Conservation (phyloP, 768 basidiomycete genomes). For the Suillus spraguei region DNA sequence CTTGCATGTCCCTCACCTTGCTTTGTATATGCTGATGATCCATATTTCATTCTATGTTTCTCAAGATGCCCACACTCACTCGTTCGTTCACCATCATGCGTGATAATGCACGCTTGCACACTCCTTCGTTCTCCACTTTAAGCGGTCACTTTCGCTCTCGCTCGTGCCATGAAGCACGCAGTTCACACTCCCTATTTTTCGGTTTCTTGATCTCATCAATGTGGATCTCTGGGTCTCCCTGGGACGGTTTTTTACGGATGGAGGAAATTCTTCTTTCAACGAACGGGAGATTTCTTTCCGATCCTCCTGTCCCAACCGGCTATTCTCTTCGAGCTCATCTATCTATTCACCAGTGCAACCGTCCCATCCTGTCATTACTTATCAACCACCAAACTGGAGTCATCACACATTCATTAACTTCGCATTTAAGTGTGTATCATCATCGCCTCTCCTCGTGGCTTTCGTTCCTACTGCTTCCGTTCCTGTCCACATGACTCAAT, state of each 20-base stretch:
- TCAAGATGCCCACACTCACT: slow-evolving; percentile 10
- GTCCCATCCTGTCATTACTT: slow-evolving; percentile 9
- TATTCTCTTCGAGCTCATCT: neutral
- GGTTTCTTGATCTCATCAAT: neutral
- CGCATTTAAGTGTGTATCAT: slow-evolving; percentile 1
- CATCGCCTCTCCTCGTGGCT: neutral
- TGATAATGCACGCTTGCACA: slow-evolving; percentile 2
- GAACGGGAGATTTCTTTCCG: neutral
- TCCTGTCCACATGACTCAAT: neutral
- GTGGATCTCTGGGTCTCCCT: neutral
- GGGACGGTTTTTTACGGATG: neutral
- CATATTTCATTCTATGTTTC: neutral
- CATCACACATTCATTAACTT: slow-evolving; percentile 8
- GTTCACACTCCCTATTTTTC: neutral
- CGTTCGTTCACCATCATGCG: slow-evolving; percentile 11
- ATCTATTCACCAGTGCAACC: slow-evolving; percentile 3
- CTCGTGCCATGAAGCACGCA: slow-evolving; percentile 5
- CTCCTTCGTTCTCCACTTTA: neutral
- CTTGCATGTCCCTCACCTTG: neutral
- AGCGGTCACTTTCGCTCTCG: neutral
- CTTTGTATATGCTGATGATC: neutral
- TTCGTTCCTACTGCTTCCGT: slow-evolving; percentile 7
- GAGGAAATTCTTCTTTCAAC: slow-evolving; percentile 13
- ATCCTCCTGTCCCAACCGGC: slow-evolving; percentile 11
- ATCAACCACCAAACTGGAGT: neutral